These are phyloP conservation scores for Podochytrium sp. DNA, from an alignment of 192 early-diverging fungal species.

Conservation along the genomic window DNA sequence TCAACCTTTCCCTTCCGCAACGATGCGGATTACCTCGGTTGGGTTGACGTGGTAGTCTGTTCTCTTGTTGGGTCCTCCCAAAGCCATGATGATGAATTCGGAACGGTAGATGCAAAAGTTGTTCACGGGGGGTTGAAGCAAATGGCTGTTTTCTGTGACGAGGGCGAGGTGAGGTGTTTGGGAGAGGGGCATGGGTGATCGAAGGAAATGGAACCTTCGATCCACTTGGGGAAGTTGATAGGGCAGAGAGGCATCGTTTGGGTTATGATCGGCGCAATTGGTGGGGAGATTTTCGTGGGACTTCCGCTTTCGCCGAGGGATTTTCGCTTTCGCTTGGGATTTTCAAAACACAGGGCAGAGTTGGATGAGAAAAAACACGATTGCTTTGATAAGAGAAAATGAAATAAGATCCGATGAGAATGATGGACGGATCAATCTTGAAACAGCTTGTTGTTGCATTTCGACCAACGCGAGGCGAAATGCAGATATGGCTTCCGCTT, in stretches of 20 bases:
- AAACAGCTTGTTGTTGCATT: constrained; percentile 26
- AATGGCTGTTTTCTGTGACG: constrained; percentile 48
- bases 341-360: too few relatives aligned
- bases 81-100: constrained; percentile 91
- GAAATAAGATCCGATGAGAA: too few relatives aligned
- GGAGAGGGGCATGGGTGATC: not conserved
- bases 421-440: too few relatives aligned
- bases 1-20: not conserved
- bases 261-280: not conserved
- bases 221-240: constrained; percentile 91
- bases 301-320: not conserved
- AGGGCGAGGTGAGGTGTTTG: not conserved
- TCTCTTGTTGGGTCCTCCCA: constrained; percentile 89
- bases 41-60: constrained; percentile 97
- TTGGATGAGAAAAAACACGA: too few relatives aligned
- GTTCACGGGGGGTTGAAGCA: constrained; percentile 91
- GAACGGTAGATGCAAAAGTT: constrained; percentile 87
- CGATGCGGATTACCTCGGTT: constrained; percentile 73
- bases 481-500: constrained; percentile 24
- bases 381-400: not conserved
- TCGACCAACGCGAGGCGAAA: constrained; percentile 6
- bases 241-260: constrained; percentile 40
- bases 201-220: constrained; percentile 52
- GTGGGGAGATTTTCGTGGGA: not conserved
- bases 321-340: too few relatives aligned